phyloP scores from a whole-genome alignment of 352 stramenopile genomes.

The Phytophthora cryptogea region DNA sequence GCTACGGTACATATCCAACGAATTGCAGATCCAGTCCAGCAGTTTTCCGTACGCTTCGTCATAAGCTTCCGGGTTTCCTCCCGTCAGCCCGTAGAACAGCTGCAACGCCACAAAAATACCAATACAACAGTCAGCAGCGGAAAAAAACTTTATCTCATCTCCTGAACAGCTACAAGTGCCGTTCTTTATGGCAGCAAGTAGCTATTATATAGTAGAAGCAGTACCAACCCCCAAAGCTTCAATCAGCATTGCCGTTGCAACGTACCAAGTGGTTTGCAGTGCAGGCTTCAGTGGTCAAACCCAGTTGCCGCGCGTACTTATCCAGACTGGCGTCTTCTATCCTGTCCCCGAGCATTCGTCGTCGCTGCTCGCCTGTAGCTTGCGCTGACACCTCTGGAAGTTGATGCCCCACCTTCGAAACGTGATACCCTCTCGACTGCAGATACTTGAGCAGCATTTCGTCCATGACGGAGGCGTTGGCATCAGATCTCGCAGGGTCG shows the following conservation, averaged over 20 bases:
- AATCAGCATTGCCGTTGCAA: constrained; percentile 12
- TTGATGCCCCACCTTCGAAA: constrained; percentile 28
- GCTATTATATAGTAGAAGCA: background rate
- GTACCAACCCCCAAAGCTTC: background rate
- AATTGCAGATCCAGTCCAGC: constrained; percentile 86
- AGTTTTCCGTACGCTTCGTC: constrained; percentile 72
- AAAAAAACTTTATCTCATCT: background rate
- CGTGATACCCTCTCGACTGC: constrained; percentile 54
- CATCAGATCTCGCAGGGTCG: constrained; percentile 15
- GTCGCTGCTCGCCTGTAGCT: constrained; percentile 33
- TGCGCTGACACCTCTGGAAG: background rate
- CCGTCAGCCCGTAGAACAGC: constrained; percentile 77
- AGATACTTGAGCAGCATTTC: constrained; percentile 77
- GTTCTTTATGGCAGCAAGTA: constrained; percentile 12
- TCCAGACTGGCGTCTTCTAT: constrained; percentile 49
- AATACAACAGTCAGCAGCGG: constrained; percentile 20
- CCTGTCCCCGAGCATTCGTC: constrained; percentile 38
- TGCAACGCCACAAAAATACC: constrained; percentile 30
- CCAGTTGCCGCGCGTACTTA: constrained; percentile 63
- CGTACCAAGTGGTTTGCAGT: constrained; percentile 74
- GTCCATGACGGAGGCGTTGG: constrained; percentile 51
- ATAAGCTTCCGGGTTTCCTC: constrained; percentile 60
- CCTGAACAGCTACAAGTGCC: background rate
- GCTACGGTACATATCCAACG: constrained; percentile 87
- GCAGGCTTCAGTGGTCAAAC: constrained; percentile 72